Percentiles rank a stretch among this genome's conserved stretches.
phyloP scores from a whole-genome alignment of 2,329 filamentous ascomycete species.

The Paracoccidioides lutzii region DNA sequence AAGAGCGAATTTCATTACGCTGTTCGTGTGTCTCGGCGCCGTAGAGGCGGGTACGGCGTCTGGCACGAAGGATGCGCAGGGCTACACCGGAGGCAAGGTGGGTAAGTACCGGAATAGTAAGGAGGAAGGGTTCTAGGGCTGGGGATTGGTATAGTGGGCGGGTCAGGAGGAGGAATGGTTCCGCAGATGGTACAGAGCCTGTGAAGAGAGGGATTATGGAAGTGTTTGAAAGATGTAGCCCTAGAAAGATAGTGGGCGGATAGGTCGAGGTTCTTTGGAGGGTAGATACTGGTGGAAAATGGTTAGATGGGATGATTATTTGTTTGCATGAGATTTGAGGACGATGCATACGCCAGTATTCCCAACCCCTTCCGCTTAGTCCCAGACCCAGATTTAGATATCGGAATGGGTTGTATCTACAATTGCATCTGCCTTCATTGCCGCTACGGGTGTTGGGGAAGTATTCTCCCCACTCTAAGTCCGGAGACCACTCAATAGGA shows the following conservation, averaged over 20 bases:
- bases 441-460: slow-evolving; percentile 13
- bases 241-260: slow-evolving; percentile 62
- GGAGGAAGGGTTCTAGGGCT: slow-evolving; percentile 63
- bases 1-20: slow-evolving; percentile 23
- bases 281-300: slow-evolving; percentile 45
- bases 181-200: slow-evolving; percentile 58
- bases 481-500: slow-evolving; percentile 47
- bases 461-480: slow-evolving; percentile 40
- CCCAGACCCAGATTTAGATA: slow-evolving; percentile 27
- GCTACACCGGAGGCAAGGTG: slow-evolving; percentile 68
- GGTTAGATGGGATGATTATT: background rate
- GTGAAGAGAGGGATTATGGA: slow-evolving; percentile 67
- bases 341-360: slow-evolving; percentile 56
- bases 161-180: slow-evolving; percentile 79
- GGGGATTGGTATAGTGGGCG: slow-evolving; percentile 84
- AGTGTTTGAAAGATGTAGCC: slow-evolving; percentile 68
- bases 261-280: slow-evolving; percentile 86
- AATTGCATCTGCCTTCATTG: slow-evolving; percentile 9
- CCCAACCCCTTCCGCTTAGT: slow-evolving; percentile 55
- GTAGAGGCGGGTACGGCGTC: slow-evolving; percentile 59
- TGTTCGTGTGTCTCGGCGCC: slow-evolving; percentile 51
- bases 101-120: slow-evolving; percentile 58
- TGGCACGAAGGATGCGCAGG: slow-evolving; percentile 60
- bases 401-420: background rate
- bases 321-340: background rate